Conservation (phyloP, 2,329 filamentous ascomycete species). For the Sporothrix luriei region DNA sequence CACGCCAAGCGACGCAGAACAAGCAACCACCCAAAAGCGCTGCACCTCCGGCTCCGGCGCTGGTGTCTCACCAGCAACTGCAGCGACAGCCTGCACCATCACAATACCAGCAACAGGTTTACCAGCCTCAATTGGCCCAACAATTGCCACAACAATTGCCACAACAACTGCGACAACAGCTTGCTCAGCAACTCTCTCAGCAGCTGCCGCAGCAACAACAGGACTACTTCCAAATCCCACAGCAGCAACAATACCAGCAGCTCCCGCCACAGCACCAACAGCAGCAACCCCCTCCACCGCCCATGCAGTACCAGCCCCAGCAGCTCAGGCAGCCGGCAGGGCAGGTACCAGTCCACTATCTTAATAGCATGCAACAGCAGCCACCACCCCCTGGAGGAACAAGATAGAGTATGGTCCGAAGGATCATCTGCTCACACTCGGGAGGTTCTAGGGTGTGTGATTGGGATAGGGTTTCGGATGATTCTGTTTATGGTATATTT, state of each 20-base stretch:
- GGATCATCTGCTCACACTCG: background rate
- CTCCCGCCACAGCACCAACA: constrained; percentile 11
- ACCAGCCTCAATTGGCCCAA: constrained; percentile 31
- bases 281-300: constrained; percentile 13
- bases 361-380: constrained; percentile 26
- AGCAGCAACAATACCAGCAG: constrained; percentile 17
- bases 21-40: constrained; percentile 15
- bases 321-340: constrained; percentile 27
- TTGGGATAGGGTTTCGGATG: background rate
- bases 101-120: constrained; percentile 27
- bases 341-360: constrained; percentile 20
- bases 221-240: constrained; percentile 13
- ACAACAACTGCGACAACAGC: background rate
- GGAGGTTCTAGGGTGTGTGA: background rate
- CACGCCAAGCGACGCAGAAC: constrained; percentile 45
- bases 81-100: constrained; percentile 41
- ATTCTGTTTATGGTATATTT: background rate
- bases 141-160: constrained; percentile 35
- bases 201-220: constrained; percentile 38
- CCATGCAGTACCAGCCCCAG: constrained; percentile 31
- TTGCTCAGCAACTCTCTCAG: constrained; percentile 32
- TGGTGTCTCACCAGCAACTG: constrained; percentile 41
- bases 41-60: constrained; percentile 35
- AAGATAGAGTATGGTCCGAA: background rate
- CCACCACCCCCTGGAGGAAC: constrained; percentile 19